A percentile compares a stretch with the other conserved stretches of the same genome.
phyloP scores from a whole-genome alignment of 305 asterid genomes.

The Plantago rigida region DNA sequence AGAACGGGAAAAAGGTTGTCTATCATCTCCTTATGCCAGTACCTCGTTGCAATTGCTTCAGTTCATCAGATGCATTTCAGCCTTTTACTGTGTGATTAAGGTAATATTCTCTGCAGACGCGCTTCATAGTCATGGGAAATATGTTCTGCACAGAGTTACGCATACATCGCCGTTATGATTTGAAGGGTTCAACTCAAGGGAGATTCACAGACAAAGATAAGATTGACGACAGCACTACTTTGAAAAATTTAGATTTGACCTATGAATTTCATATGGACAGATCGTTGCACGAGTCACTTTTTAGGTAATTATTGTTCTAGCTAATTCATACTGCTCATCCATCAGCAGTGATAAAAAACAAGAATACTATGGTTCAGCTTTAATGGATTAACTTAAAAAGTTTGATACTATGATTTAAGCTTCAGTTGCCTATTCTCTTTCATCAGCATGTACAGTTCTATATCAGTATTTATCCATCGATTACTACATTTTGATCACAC shows the following conservation, averaged over 20 bases:
- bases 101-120: conserved; percentile 50
- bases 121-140: conserved; percentile 94
- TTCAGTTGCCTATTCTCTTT: no score
- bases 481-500: no score
- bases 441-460: no score
- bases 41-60: conserved; percentile 14
- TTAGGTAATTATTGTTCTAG: conserved; percentile 41
- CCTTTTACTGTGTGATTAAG: conserved; percentile 1
- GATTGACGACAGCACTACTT: conserved; percentile 65
- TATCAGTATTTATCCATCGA: no score
- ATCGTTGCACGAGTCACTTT: conserved; percentile 66
- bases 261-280: conserved; percentile 90
- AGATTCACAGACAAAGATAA: conserved; percentile 69
- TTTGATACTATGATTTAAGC: not conserved
- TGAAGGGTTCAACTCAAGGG: conserved; percentile 87
- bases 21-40: conserved; percentile 19
- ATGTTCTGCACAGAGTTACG: conserved; percentile 89
- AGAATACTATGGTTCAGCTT: conserved; percentile 7
- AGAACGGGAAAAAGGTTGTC: conserved; percentile 64
- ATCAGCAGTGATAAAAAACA: not conserved
- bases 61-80: conserved; percentile 13
- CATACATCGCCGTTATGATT: conserved; percentile 86
- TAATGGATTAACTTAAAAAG: conserved; percentile 12
- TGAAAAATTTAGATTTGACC: conserved; percentile 82
- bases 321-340: conserved; percentile 1